These are phyloP conservation scores for Trichoderma atrobrunneum DNA, from an alignment of 2,329 filamentous ascomycete genomes.

Conservation along the genomic window DNA sequence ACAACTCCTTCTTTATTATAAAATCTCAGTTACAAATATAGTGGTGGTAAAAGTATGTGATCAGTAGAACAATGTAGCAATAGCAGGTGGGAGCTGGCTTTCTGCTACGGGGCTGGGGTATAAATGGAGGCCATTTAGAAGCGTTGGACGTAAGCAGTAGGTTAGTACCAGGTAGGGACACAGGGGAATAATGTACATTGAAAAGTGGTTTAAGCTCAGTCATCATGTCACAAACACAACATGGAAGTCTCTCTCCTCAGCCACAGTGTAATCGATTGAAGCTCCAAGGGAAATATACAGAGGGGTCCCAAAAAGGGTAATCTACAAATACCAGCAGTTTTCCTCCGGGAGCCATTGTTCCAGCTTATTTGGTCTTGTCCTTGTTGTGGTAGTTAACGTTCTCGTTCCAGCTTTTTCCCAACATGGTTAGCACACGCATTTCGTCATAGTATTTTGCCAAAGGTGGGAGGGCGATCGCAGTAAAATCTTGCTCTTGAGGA, in stretches of 20 bases:
- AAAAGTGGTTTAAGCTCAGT: not conserved
- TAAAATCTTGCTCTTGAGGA: not conserved
- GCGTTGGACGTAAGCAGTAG: not conserved
- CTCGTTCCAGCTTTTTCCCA: conserved; percentile 74
- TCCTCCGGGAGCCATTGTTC: conserved; percentile 20
- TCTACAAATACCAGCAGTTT: conserved; percentile 29
- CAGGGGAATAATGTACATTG: not conserved
- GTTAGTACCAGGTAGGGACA: not conserved
- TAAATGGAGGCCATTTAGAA: not conserved
- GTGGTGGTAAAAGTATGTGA: too few relatives aligned
- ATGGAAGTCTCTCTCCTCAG: not conserved
- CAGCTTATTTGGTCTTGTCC: conserved; percentile 61
- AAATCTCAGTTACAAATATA: not conserved
- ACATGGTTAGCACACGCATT: not conserved
- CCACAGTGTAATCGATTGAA: conserved; percentile 1
- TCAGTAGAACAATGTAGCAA: too few relatives aligned
- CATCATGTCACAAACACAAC: not conserved
- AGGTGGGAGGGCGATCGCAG: not conserved
- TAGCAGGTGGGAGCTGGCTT: not conserved
- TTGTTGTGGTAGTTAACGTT: conserved; percentile 96
- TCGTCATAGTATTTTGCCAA: not conserved
- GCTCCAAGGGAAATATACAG: conserved; percentile 33
- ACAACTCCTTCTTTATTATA: not conserved
- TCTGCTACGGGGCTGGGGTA: not conserved
- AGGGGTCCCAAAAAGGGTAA: conserved; percentile 28